Evolutionary conservation across 2,329 filamentous ascomycete genomes (phyloP), one percentile per base, ranked within the genome.

Genomic region (Thyridium curvatum): DNA sequence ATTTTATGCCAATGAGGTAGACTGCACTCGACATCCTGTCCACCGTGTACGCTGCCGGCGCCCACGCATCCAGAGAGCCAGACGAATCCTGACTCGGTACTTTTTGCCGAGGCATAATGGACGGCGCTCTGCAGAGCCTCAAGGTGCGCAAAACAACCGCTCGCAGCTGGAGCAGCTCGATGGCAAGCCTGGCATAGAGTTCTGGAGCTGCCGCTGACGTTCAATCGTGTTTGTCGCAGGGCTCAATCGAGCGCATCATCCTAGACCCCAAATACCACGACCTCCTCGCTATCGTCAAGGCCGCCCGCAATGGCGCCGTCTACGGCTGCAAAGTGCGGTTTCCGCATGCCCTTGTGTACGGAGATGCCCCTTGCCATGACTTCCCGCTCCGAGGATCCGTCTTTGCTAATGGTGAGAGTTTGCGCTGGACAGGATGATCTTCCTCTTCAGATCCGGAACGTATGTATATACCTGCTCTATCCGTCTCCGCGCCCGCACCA

Each of bases 251-350:
- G 67, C 74, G 76, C 50, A 72, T 95, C 41, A 71, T 90, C 49
- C 77, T 93, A 45, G 81, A 97, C 59, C 89, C 90, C 6, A 74
- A 79, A 49, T 86, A 95, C 66, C 87, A 93, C 54, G 87, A 93
- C 53, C 61, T 89, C 40, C 77, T 98, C 45, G 79, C 86, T 41
- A 73, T 98, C 50, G 61, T 95, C 61, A 98, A 98, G 75, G 88
- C 82, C 54, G 85, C 93, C 50, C 88, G 93, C 65, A 98, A 97
- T 79, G 93, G 93, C 61, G 82, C 90, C 49, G 88, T 98, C 46
- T 98, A 98, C 66, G 93, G 93, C 44, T 81, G 86, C 53, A 97
- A 97, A 77, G 88, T 98, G 63, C 90, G 93, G 47, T 97, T 98
- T 68, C 93, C 93, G 48, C 93, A 98, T 68, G 93, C 93, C 44